Evolutionary conservation across 371 early-diverging fungal genomes (phyloP).

Genomic region (Rhizoclosmatium hyalinum): DNA sequence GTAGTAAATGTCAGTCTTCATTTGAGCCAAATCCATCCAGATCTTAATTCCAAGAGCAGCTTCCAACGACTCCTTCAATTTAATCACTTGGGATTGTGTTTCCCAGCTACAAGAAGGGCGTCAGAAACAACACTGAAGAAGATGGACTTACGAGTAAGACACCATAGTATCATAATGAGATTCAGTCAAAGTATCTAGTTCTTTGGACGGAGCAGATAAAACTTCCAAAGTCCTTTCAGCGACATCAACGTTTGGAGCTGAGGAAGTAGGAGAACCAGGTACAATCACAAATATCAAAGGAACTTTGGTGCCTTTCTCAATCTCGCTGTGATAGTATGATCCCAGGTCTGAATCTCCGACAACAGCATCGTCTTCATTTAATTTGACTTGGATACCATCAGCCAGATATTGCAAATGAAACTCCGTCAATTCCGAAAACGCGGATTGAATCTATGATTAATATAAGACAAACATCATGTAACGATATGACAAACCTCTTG

Average conservation of each 20-base stretch:
- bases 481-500: not conserved
- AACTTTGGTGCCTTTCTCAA: not conserved
- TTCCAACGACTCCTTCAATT: not conserved
- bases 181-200: too few relatives aligned
- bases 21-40: slow-evolving; percentile 20
- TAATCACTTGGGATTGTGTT: slow-evolving; percentile 11
- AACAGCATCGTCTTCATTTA: not conserved
- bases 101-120: slow-evolving; percentile 11
- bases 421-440: slow-evolving; percentile 9
- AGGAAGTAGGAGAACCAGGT: not conserved
- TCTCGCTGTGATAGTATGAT: not conserved
- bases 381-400: not conserved
- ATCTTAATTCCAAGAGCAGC: slow-evolving; percentile 5
- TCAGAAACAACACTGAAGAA: slow-evolving; percentile 19
- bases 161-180: not conserved
- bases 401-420: not conserved
- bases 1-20: slow-evolving; percentile 22
- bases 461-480: not conserved
- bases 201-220: too few relatives aligned
- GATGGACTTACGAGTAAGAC: not conserved
- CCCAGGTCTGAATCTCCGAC: not conserved
- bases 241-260: not conserved
- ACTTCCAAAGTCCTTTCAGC: too few relatives aligned
- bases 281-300: not conserved
- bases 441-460: slow-evolving; percentile 1